Conservation (phyloP, 148 eudicot species). For the Vaccinium vitisidaea region DNA sequence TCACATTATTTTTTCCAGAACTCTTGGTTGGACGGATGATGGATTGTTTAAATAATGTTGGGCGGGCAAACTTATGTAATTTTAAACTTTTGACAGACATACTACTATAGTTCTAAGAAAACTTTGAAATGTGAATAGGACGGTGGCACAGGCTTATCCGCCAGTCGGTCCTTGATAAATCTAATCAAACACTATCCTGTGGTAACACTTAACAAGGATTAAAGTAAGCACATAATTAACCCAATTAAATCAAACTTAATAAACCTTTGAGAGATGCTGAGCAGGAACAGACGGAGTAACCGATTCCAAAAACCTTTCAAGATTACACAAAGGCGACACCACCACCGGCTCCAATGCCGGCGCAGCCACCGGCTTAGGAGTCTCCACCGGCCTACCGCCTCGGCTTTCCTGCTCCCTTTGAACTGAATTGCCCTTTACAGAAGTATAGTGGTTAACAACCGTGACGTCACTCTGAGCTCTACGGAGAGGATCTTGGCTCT, state of each 20-base stretch:
- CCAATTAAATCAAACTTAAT: neutral
- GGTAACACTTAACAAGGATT: neutral
- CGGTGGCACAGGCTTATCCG: no score
- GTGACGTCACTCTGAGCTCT: constrained; percentile 55
- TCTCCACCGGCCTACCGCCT: constrained; percentile 8
- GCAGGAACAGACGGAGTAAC: constrained; percentile 69
- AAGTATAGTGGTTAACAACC: constrained; percentile 17
- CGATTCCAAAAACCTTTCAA: constrained; percentile 64
- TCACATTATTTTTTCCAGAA: no score
- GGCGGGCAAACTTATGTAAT: no score
- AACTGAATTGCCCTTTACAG: constrained; percentile 14
- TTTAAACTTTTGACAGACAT: no score
- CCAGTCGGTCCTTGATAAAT: no score
- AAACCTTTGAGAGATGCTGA: constrained; percentile 74
- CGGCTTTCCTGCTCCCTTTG: constrained; percentile 25
- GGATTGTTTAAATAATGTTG: no score
- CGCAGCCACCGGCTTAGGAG: constrained; percentile 16
- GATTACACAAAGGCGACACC: constrained; percentile 50
- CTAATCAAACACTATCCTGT: neutral
- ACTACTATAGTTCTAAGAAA: no score
- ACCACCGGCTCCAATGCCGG: constrained; percentile 27
- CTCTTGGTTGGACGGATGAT: no score
- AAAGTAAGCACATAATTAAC: neutral
- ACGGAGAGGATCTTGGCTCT: constrained; percentile 34
- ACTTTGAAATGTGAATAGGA: no score